Evolutionary conservation across 352 stramenopile genomes (phyloP), one percentile per base, ranked within the genome.

Genomic region (Globisporangium alternatum): DNA sequence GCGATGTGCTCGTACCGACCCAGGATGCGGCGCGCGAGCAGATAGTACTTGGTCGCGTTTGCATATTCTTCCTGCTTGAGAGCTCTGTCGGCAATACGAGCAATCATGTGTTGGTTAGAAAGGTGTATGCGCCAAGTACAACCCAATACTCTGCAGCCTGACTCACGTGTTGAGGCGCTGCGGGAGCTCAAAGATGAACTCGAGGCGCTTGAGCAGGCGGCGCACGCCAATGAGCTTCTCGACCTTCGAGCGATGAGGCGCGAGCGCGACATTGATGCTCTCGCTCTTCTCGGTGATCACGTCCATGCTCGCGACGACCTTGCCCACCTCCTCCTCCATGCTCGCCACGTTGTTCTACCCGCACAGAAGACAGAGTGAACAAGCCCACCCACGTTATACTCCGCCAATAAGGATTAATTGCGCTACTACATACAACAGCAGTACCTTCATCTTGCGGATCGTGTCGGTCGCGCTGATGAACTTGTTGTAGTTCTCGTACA

Each of bases 401-500:
- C 5, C 4, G 35, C 35, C 12, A 41, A 9, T 15, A 41, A 41
- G 9, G 21, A 51, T 21, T 15, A 17, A 41, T 9, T 41, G 35
- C 35, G 9, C 9, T 41, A 41, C 9, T 41, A 4, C 12, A 41
- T 17, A 41, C 35, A 59, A 19, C 2, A 45, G 19, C 39, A 21
- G 10, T 13, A 90, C 81, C 70, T 96, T 96, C 90, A 98, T 97
- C 68, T 97, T 97, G 54, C 96, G 90, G 75, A 99, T 99, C 56
- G 97, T 99, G 77, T 99, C 97, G 1, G 98, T 99, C 37, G 97
- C 97, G 69, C 93, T 97, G 69, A 99, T 99, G 72, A 99, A 99
- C 75, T 99, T 99, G 78, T 97, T 98, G 86, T 99, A 99, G 78
- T 99, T 99, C 69, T 99, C 98, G 74, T 99, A 99, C 22, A 99